phyloP scores from a whole-genome alignment of 1,139 yeast species.

The Lodderomyces metapsilosis region DNA sequence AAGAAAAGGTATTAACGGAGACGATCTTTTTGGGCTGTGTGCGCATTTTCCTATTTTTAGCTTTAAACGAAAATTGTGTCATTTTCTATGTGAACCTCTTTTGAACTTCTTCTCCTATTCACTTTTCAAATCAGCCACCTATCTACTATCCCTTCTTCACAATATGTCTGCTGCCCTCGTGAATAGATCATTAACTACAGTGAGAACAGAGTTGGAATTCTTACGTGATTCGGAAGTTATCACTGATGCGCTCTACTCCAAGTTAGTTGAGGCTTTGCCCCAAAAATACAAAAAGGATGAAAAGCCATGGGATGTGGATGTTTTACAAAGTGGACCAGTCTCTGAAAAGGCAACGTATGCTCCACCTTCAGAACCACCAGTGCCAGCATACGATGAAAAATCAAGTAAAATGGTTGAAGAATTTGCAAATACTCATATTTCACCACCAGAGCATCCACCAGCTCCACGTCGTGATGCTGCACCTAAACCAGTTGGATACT shows the following conservation, averaged over 20 bases:
- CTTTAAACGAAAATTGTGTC: neutral
- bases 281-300: conserved; percentile 54
- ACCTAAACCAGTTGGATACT: conserved; percentile 35
- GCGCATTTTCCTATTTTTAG: neutral
- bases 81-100: neutral
- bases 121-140: neutral
- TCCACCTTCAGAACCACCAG: neutral
- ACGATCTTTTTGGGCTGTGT: too few relatives aligned
- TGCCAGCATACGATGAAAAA: conserved; percentile 5
- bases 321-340: conserved; percentile 22
- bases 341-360: neutral
- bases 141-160: neutral
- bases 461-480: conserved; percentile 24
- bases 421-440: conserved; percentile 21
- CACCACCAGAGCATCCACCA: conserved; percentile 16
- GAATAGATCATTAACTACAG: conserved; percentile 73
- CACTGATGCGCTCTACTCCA: conserved; percentile 53
- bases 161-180: conserved; percentile 58
- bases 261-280: conserved; percentile 57
- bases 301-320: conserved; percentile 49
- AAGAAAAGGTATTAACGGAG: too few relatives aligned
- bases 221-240: conserved; percentile 76
- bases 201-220: conserved; percentile 80
- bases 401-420: conserved; percentile 20
- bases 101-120: neutral